These are phyloP conservation scores for Tricholoma sp. DNA, from an alignment of 768 basidiomycete genomes.

Conservation along the genomic window DNA sequence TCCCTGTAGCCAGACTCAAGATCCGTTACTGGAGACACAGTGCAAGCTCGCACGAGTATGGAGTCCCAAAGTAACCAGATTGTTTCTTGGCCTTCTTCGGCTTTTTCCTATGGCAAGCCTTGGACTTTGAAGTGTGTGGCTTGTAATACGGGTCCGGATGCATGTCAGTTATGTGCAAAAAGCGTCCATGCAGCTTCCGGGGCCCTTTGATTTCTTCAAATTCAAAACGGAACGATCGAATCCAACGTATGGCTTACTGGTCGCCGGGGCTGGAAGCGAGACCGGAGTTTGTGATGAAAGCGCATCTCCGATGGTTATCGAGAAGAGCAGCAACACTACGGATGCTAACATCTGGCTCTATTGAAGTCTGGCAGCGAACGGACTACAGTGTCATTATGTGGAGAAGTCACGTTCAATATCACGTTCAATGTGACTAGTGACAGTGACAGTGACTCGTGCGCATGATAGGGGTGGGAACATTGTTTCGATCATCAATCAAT, in stretches of 20 bases:
- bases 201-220: slow-evolving; percentile 26
- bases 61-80: slow-evolving; percentile 62
- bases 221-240: not conserved
- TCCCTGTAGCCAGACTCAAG: slow-evolving; percentile 34
- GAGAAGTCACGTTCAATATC: not conserved
- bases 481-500: not conserved
- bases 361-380: not conserved
- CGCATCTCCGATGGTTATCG: slow-evolving; percentile 18
- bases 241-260: slow-evolving; percentile 21
- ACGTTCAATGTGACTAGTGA: not conserved
- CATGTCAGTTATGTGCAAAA: slow-evolving; percentile 80
- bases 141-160: slow-evolving; percentile 75
- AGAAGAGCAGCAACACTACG: slow-evolving; percentile 19
- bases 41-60: slow-evolving; percentile 50
- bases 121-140: slow-evolving; percentile 44
- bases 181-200: slow-evolving; percentile 61
- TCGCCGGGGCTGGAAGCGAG: slow-evolving; percentile 27
- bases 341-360: slow-evolving; percentile 7
- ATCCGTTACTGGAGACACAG: not conserved
- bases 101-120: slow-evolving; percentile 65
- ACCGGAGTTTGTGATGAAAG: slow-evolving; percentile 36
- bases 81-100: slow-evolving; percentile 47
- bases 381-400: too few relatives aligned
- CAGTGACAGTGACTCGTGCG: too few relatives aligned
- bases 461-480: not conserved